Evolutionary conservation across 2,329 filamentous ascomycete genomes (phyloP).

Genomic region (Gliomastix tumulicola): DNA sequence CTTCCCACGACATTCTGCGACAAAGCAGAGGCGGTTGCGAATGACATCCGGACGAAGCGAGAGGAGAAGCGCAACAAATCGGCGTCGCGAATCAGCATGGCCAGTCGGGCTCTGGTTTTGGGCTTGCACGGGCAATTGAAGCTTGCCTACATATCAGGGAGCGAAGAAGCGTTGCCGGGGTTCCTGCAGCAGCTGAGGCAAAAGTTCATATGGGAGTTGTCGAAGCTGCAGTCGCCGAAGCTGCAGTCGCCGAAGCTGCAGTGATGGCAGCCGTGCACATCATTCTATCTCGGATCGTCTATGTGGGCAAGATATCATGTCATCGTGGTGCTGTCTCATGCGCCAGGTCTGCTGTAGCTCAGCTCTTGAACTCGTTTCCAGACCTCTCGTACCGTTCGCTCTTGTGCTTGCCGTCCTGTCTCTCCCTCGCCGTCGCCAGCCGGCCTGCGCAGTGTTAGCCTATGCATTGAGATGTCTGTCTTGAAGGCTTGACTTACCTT

Average conservation of each 20-base stretch:
- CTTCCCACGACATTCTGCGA: constrained; percentile 63
- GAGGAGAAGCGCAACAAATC: constrained; percentile 53
- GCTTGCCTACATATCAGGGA: constrained; percentile 57
- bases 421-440: constrained; percentile 56
- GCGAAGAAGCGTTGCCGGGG: constrained; percentile 56
- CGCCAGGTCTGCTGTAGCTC: constrained; percentile 61
- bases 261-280: neutral
- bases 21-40: constrained; percentile 60
- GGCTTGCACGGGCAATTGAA: constrained; percentile 65
- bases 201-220: no score
- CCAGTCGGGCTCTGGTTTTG: constrained; percentile 66
- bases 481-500: constrained; percentile 29
- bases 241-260: neutral
- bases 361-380: constrained; percentile 62
- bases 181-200: no score
- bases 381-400: constrained; percentile 63
- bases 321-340: no score
- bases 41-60: constrained; percentile 49
- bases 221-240: constrained; percentile 30
- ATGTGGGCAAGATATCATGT: no score
- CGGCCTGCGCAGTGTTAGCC: constrained; percentile 35
- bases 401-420: constrained; percentile 59
- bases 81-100: constrained; percentile 48
- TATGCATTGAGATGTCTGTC: no score
- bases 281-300: no score